Conservation (phyloP, 202 grass and related monocot genomes). For the Sporobolus alterniflorus region DNA sequence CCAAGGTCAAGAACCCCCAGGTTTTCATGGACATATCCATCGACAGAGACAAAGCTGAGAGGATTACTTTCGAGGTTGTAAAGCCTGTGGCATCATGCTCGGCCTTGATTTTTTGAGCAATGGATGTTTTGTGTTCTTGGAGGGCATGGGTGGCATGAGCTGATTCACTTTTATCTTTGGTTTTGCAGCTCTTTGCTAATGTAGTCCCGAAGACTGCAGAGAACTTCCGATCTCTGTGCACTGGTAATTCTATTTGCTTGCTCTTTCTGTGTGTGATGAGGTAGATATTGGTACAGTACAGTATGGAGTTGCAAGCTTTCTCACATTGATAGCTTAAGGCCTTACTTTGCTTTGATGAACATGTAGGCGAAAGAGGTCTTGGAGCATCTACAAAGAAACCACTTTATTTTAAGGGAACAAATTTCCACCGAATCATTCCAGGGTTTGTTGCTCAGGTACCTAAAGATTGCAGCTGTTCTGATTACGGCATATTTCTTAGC, state of each 20-base stretch:
- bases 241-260: conserved; percentile 49
- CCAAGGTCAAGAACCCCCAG: conserved; percentile 54
- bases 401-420: conserved; percentile 70
- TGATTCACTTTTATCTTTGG: conserved; percentile 19
- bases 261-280: background rate
- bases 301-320: conserved; percentile 9
- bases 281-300: background rate
- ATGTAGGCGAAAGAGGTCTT: conserved; percentile 60
- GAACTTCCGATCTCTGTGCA: conserved; percentile 84
- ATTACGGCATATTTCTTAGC: conserved; percentile 24
- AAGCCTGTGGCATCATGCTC: background rate
- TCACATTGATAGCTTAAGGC: conserved; percentile 9
- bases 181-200: conserved; percentile 67
- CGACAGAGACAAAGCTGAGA: conserved; percentile 21
- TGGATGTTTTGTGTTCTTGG: background rate
- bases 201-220: conserved; percentile 64
- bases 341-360: conserved; percentile 15
- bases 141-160: background rate
- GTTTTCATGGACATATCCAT: conserved; percentile 79
- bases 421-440: conserved; percentile 67
- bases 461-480: conserved; percentile 8
- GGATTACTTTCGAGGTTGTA: conserved; percentile 65
- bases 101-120: background rate
- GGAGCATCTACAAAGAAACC: conserved; percentile 59
- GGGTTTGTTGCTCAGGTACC: conserved; percentile 80